Percentiles rank a stretch among this genome's conserved stretches.
Conservation (phyloP, 306 rosid species). For the Quercus ilex region DNA sequence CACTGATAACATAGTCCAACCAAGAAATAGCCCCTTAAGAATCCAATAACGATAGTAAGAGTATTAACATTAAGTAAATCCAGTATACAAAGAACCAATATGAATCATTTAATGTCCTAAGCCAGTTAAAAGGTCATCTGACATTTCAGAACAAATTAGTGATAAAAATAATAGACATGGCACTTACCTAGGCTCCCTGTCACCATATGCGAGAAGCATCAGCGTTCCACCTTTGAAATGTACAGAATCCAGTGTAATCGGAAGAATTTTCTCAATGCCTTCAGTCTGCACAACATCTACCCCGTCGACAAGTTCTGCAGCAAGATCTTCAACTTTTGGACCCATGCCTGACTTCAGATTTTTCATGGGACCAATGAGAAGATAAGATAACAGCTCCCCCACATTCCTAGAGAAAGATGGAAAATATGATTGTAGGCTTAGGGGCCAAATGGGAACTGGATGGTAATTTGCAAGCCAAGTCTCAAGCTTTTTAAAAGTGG, state of each 20-base stretch:
- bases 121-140: constrained; percentile 5
- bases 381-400: constrained; percentile 38
- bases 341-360: constrained; percentile 43
- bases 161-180: constrained; percentile 16
- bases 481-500: constrained; percentile 28
- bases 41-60: not conserved
- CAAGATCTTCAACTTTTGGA: constrained; percentile 46
- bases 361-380: constrained; percentile 43
- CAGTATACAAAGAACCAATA: not conserved
- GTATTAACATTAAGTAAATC: not conserved
- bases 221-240: constrained; percentile 76
- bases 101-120: not conserved
- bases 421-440: constrained; percentile 39
- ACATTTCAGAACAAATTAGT: constrained; percentile 17
- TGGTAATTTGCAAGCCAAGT: constrained; percentile 26
- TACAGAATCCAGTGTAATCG: constrained; percentile 78
- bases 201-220: constrained; percentile 90
- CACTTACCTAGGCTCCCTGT: constrained; percentile 83
- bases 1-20: not conserved
- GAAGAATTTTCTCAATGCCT: constrained; percentile 50
- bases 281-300: constrained; percentile 43
- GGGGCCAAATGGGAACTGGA: constrained; percentile 39
- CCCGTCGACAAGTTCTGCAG: constrained; percentile 46
- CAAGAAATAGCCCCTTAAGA: not conserved
- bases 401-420: constrained; percentile 39